These are phyloP conservation scores for Avena insularis DNA, from an alignment of 176 grass and related monocot species.

Conservation along the genomic window DNA sequence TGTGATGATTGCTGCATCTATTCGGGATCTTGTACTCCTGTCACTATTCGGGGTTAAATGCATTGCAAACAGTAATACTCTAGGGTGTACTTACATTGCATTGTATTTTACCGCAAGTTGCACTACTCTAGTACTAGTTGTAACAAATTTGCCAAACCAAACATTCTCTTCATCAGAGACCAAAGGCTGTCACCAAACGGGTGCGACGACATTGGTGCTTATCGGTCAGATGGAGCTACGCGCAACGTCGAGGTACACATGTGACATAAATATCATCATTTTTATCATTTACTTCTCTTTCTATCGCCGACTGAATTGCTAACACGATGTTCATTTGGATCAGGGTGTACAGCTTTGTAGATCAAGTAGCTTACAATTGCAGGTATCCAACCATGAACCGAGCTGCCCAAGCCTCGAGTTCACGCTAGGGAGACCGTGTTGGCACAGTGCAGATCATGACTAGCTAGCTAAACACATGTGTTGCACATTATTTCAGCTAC, in stretches of 20 bases:
- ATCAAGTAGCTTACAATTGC: slow-evolving; percentile 55
- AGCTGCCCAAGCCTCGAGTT: slow-evolving; percentile 76
- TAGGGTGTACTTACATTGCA: not conserved
- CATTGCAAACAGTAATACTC: not conserved
- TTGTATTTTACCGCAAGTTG: not conserved
- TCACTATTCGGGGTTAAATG: no score
- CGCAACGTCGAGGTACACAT: slow-evolving; percentile 53
- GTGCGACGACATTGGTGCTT: slow-evolving; percentile 45
- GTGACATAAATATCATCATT: not conserved
- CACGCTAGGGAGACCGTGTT: slow-evolving; percentile 65
- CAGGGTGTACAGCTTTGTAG: slow-evolving; percentile 66
- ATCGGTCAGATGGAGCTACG: slow-evolving; percentile 38
- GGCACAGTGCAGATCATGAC: slow-evolving; percentile 50
- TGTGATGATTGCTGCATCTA: slow-evolving; percentile 37
- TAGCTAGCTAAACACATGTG: slow-evolving; percentile 31
- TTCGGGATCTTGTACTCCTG: no score
- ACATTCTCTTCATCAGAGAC: slow-evolving; percentile 63
- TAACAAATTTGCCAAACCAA: slow-evolving; percentile 30
- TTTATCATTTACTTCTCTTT: not conserved
- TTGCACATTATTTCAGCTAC: not conserved
- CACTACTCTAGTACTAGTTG: not conserved
- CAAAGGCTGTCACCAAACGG: slow-evolving; percentile 49
- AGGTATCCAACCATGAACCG: slow-evolving; percentile 52
- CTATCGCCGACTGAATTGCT: not conserved
- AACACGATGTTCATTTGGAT: not conserved